These are phyloP conservation scores for Erythrophleum ivorense DNA, from an alignment of 331 rosid species.

Conservation along the genomic window DNA sequence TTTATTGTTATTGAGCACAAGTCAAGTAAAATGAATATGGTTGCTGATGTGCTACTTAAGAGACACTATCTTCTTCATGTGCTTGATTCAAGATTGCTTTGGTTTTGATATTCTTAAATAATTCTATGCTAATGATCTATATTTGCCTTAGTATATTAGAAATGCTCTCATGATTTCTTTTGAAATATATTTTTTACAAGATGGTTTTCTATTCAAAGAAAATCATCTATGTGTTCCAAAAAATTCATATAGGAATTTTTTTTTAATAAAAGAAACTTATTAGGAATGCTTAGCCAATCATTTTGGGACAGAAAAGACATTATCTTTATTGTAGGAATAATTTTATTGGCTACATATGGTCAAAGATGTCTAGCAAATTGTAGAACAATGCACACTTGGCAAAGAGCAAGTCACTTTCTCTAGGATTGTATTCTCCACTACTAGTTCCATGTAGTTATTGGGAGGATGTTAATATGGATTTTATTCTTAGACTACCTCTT, in stretches of 20 bases:
- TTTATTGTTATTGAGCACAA: background rate
- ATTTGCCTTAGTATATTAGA: too few relatives aligned
- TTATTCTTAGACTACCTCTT: too few relatives aligned
- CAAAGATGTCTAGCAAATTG: background rate
- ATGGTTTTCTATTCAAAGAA: background rate
- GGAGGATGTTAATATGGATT: too few relatives aligned
- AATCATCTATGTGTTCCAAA: background rate
- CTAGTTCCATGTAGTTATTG: too few relatives aligned
- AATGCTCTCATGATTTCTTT: too few relatives aligned
- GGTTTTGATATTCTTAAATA: too few relatives aligned
- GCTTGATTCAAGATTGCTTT: background rate
- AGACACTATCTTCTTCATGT: background rate
- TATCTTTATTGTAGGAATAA: background rate
- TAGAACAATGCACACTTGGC: background rate
- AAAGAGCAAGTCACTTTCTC: background rate
- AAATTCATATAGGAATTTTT: background rate
- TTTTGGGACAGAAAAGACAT: background rate
- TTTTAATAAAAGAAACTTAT: background rate
- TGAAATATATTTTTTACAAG: background rate
- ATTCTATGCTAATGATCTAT: too few relatives aligned
- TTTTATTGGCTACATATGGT: background rate
- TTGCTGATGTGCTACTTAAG: background rate
- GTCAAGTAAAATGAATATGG: background rate
- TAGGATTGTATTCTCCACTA: background rate
- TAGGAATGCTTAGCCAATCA: background rate